phyloP scores from a whole-genome alignment of 148 eudicot species.

The Amaranthus hypochondriacus region DNA sequence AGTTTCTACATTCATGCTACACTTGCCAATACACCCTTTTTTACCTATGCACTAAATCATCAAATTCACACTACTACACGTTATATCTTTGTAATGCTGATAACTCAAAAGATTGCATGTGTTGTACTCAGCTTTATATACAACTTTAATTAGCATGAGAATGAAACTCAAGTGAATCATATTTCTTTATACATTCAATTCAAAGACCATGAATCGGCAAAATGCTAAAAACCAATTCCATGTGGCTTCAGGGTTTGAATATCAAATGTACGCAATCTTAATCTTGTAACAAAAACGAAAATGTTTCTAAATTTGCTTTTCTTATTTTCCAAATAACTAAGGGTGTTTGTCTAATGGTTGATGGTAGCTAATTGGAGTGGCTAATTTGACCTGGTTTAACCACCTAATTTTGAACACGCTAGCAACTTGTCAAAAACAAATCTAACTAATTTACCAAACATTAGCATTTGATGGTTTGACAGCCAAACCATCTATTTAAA shows the following conservation, averaged over 20 bases:
- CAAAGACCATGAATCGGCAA: neutral
- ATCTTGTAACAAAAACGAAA: no score
- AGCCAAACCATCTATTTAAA: no score
- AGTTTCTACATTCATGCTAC: neutral
- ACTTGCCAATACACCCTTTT: neutral
- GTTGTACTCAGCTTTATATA: neutral
- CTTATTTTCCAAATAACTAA: neutral
- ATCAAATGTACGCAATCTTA: no score
- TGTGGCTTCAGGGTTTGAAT: no score
- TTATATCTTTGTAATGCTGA: neutral
- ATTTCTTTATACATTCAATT: neutral
- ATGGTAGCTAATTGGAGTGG: no score
- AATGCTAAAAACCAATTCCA: neutral
- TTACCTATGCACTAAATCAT: neutral
- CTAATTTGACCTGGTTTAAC: no score
- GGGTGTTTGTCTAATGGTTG: no score
- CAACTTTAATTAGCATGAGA: neutral
- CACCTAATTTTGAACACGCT: no score
- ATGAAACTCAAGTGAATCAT: neutral
- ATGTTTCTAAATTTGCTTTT: neutral
- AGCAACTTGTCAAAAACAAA: no score
- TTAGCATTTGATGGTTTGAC: no score
- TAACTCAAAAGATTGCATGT: neutral
- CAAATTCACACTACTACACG: neutral
- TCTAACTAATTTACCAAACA: no score